These are phyloP conservation scores for Magnaporthiopsis poae DNA, from an alignment of 2,329 filamentous ascomycete species.

Conservation along the genomic window DNA sequence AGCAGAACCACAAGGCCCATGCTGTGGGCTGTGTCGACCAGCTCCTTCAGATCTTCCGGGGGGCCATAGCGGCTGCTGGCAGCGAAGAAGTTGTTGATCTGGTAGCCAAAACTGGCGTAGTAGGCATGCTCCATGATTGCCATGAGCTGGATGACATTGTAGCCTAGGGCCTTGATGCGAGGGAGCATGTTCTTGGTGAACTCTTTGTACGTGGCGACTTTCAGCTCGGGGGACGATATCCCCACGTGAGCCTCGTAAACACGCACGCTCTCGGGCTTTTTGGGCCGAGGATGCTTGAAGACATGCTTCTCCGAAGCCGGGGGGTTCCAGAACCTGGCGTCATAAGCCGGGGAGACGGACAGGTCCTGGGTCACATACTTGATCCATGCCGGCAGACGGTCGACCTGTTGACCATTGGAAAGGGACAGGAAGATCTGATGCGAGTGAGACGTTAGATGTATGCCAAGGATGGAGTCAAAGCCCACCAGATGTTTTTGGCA, in stretches of 20 bases:
- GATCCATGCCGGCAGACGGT: conserved; percentile 92
- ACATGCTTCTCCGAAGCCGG: conserved; percentile 64
- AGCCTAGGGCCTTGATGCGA: conserved; percentile 78
- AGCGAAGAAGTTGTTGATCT: conserved; percentile 97
- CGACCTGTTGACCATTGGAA: conserved; percentile 68
- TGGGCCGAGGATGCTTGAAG: conserved; percentile 74
- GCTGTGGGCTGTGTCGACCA: conserved; percentile 87
- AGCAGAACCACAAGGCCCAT: conserved; percentile 84
- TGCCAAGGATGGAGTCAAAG: too few species aligned
- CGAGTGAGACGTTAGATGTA: not conserved
- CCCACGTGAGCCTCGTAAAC: conserved; percentile 99
- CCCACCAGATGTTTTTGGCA: not conserved
- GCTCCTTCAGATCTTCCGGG: conserved; percentile 90
- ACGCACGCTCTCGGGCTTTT: conserved; percentile 74
- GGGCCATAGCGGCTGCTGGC: conserved; percentile 89
- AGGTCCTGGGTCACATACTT: conserved; percentile 93
- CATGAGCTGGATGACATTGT: conserved; percentile 98
- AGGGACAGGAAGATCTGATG: conserved; percentile 70
- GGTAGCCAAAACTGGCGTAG: conserved; percentile 97
- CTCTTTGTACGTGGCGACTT: conserved; percentile 90
- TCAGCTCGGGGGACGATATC: conserved; percentile 83
- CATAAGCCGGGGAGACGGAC: conserved; percentile 79
- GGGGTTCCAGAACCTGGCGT: conserved; percentile 95
- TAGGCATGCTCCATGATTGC: conserved; percentile 99
- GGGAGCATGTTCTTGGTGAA: conserved; percentile 89